Conservation (phyloP, 75 land plant species). For the Selaginella moellendorffii region DNA sequence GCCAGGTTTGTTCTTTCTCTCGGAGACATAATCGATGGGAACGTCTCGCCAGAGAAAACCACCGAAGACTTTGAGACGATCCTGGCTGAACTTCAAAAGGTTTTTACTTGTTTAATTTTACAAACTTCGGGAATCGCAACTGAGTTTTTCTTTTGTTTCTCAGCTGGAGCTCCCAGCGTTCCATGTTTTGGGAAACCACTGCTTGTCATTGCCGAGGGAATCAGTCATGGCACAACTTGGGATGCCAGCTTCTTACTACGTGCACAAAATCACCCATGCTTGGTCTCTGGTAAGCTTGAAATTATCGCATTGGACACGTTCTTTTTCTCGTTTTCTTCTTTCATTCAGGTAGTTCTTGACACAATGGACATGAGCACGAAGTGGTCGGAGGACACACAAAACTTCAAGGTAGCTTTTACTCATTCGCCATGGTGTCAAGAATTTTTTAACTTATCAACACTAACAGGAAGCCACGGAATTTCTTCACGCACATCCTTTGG, state of each 20-base stretch:
- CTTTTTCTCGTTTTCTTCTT: too few relatives aligned
- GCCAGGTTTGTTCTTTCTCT: constrained; percentile 14
- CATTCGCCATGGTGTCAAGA: neutral
- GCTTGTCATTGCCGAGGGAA: constrained; percentile 16
- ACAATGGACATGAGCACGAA: constrained; percentile 13
- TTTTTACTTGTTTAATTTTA: neutral
- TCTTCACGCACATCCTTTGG: constrained; percentile 7
- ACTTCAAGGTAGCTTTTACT: constrained; percentile 2
- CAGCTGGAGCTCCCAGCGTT: constrained; percentile 8
- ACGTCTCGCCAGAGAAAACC: constrained; percentile 6
- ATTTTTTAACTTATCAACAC: neutral
- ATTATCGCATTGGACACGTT: neutral
- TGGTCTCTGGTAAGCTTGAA: constrained; percentile 10
- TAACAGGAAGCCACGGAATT: constrained; percentile 7
- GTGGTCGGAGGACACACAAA: constrained; percentile 9
- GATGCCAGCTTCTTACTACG: constrained; percentile 10
- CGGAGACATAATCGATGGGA: constrained; percentile 17
- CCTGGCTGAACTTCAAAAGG: constrained; percentile 5
- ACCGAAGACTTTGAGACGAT: constrained; percentile 6
- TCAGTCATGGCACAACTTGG: neutral
- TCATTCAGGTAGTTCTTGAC: constrained; percentile 9
- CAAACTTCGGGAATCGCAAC: neutral
- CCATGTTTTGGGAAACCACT: constrained; percentile 12
- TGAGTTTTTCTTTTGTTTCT: neutral
- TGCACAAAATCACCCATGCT: neutral